Evolutionary conservation across 371 early-diverging fungal genomes (phyloP), one percentile per base, ranked within the genome.

Genomic region (Dinochytrium kinnereticum): DNA sequence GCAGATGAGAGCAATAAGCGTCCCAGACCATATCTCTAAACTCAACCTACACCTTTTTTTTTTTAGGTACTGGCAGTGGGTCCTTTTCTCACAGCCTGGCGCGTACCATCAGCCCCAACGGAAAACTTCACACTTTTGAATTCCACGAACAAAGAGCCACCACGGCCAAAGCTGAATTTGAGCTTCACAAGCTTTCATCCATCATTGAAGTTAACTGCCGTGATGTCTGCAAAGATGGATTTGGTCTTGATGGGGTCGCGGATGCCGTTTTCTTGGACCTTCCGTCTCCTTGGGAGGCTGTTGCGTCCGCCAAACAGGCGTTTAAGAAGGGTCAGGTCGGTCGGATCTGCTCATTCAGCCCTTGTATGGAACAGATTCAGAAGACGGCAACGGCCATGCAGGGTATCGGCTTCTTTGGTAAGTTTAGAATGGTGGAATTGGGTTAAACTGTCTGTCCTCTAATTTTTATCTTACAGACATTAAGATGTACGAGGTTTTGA

Each of bases 211-310:
- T 91, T 21, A 81, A 89, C 51, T 92, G 92, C 67, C 85, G 96
- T 26, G 97, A 98, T 82, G 98, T 96, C 13, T 94, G 95, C 81
- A 90, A 88, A 69, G 85, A 96, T 74, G 98, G 98, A 2, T 97
- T 98, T 80, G 94, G 87, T 15, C 69, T 95, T 55, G 76, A 80
- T 17, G 82, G 91, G 80, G 72, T 78, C 37, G 96, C 92, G 0
- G 90, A 93, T 74, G 95, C 96, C 7, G 97, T 96, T 30, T 98
- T 98, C 79, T 85, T 98, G 69, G 98, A 98, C 86, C 83, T 98
- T 71, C 98, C 98, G 10, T 92, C 95, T 21, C 98, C 98, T 33
- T 98, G 98, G 98, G 94, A 95, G 19, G 97, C 96, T 0, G 85
- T 98, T 50, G 88, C 82, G 0, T 81, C 90, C 0, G 95, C 97